Percentiles rank a stretch among this genome's conserved stretches.
Evolutionary conservation across 192 early-diverging fungal genomes (phyloP).

Genomic region (Gonapodya sp.): DNA sequence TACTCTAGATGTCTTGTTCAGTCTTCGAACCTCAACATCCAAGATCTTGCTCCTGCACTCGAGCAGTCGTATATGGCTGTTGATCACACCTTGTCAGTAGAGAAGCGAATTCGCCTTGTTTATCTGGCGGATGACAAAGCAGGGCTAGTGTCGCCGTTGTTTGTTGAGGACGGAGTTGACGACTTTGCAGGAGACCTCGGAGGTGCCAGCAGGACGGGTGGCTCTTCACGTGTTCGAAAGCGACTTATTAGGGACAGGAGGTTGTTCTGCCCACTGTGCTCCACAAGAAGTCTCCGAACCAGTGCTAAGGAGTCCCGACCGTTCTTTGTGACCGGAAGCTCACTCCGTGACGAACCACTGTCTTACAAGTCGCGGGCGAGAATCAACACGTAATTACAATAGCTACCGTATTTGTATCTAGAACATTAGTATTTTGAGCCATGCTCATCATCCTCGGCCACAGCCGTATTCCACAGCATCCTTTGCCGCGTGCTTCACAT

Average conservation of each 20-base stretch:
- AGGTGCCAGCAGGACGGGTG: not conserved
- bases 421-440: no score
- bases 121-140: not conserved
- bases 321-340: not conserved
- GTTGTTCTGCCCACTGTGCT: not conserved
- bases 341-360: not conserved
- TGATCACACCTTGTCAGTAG: not conserved
- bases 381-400: not conserved
- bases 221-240: not conserved
- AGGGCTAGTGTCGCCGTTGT: not conserved
- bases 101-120: not conserved
- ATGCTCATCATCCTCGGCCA: no score
- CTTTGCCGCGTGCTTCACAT: no score
- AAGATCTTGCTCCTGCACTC: not conserved
- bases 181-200: not conserved
- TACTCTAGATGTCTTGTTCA: not conserved
- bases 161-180: not conserved
- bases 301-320: not conserved
- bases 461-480: no score
- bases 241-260: not conserved
- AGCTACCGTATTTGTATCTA: no score
- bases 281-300: not conserved
- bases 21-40: not conserved
- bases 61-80: not conserved
- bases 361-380: not conserved